Evolutionary conservation across 805 yeast genomes (phyloP), one percentile per base, ranked within the genome.

Genomic region (Candida stauntonica): DNA sequence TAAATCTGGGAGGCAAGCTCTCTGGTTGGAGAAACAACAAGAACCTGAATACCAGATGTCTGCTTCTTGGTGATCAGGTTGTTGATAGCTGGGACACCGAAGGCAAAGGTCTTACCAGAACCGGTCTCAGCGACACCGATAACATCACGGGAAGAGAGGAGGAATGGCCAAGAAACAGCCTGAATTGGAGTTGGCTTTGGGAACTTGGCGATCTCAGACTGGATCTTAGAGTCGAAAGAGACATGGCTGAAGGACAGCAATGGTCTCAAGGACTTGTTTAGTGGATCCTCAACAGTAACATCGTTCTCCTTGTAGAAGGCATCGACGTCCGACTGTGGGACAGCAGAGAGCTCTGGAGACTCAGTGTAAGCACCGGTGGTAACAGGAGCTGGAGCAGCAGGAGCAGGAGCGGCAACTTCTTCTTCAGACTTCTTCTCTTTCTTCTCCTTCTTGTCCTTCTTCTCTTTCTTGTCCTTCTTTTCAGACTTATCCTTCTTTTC

Each of bases 41-140:
- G 72, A 4, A 88, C 95, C 53, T 78, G 77, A 39, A 85, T 71
- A 15, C 82, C 82, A 26, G 62, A 64, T 8, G 47, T 46, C 19
- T 57, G 60, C 21, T 45, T 41, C 20, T 41, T 38, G 0, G 61
- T 60, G 33, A 69, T 53, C 33, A 91, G 66, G 46, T 79, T 79
- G 55, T 86, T 72, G 37, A 91, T 74, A n/a, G 97, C 96, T 33
- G 99, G 99, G 23, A 93, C 93, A 60, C 96, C 96, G 60, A 91
- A 93, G 0, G 96, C 98, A 64, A 91, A 82, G 0, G 99, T 91
- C 63, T 91, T 91, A 57, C 99, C 99, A 1, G 96, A 86, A 27
- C 99, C 99, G 3, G 99, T 91, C 66, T 91, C 97, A 12, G 99
- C 99, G 48, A 91, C 96, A 61, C 98, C 99, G 49, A 91, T 77